These are phyloP conservation scores for Trichosporon asahii DNA, from an alignment of 1,284 basidiomycete genomes.

Conservation along the genomic window DNA sequence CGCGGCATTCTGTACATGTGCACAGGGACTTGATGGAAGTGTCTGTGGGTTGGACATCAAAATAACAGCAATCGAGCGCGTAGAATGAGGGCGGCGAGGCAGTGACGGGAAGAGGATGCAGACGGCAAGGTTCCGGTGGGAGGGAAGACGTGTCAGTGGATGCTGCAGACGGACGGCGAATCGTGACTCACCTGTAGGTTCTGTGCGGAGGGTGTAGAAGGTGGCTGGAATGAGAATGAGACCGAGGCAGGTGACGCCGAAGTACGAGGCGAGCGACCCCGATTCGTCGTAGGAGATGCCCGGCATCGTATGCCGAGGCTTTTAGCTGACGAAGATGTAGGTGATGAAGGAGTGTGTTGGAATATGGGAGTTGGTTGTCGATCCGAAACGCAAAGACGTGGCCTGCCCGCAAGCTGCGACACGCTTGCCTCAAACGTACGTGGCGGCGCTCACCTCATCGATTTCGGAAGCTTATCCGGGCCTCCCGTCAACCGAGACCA, in stretches of 20 bases:
- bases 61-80: neutral
- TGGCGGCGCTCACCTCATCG: conserved; percentile 9
- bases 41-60: conserved; percentile 26
- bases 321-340: conserved; percentile 11
- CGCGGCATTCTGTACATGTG: conserved; percentile 34
- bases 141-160: conserved; percentile 1
- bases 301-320: conserved; percentile 32
- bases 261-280: conserved; percentile 84
- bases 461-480: neutral
- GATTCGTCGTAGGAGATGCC: conserved; percentile 71
- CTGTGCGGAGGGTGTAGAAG: conserved; percentile 54
- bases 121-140: neutral
- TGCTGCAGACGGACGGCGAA: conserved; percentile 28
- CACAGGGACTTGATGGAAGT: conserved; percentile 34
- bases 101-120: neutral
- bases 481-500: neutral
- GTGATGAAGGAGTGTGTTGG: conserved; percentile 7
- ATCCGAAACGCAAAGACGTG: conserved; percentile 10
- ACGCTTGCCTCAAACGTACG: conserved; percentile 9
- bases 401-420: conserved; percentile 6
- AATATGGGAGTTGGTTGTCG: conserved; percentile 3
- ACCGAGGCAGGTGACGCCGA: conserved; percentile 78
- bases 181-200: conserved; percentile 42
- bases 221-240: conserved; percentile 75
- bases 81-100: neutral